Conservation (phyloP, 2,329 filamentous ascomycete genomes). For the Myriosclerotinia curreyana region DNA sequence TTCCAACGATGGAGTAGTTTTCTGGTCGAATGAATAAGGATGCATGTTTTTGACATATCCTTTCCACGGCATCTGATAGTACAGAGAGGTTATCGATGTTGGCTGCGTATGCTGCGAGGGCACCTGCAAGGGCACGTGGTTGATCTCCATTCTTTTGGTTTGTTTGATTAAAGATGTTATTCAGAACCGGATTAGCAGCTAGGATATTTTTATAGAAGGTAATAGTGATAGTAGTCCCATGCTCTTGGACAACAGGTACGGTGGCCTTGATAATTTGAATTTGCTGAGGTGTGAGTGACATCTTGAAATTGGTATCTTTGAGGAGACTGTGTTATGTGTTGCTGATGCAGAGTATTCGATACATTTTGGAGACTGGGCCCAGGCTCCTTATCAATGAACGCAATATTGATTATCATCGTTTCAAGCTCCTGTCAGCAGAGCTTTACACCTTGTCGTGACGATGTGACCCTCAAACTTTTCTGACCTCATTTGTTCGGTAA, state of each 20-base stretch:
- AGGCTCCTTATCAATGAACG: background rate
- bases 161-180: constrained; percentile 67
- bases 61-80: constrained; percentile 56
- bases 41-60: constrained; percentile 74
- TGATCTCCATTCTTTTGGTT: constrained; percentile 68
- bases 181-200: constrained; percentile 59
- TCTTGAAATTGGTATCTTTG: constrained; percentile 22
- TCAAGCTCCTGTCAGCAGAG: background rate
- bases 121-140: constrained; percentile 63
- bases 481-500: background rate
- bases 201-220: constrained; percentile 72
- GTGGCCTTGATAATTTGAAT: constrained; percentile 72
- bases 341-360: background rate
- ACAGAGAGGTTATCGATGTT: constrained; percentile 68
- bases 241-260: constrained; percentile 65
- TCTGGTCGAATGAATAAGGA: constrained; percentile 66
- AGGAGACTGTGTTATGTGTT: no score
- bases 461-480: background rate
- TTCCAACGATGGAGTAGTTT: constrained; percentile 69
- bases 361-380: background rate
- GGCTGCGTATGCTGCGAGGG: constrained; percentile 69
- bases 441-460: background rate
- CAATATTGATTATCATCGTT: background rate
- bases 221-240: constrained; percentile 67
- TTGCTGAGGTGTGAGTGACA: constrained; percentile 60